Percentiles rank a stretch among this genome's conserved stretches.
phyloP scores from a whole-genome alignment of 2,329 filamentous ascomycete genomes.

The Alternaria consortialis region DNA sequence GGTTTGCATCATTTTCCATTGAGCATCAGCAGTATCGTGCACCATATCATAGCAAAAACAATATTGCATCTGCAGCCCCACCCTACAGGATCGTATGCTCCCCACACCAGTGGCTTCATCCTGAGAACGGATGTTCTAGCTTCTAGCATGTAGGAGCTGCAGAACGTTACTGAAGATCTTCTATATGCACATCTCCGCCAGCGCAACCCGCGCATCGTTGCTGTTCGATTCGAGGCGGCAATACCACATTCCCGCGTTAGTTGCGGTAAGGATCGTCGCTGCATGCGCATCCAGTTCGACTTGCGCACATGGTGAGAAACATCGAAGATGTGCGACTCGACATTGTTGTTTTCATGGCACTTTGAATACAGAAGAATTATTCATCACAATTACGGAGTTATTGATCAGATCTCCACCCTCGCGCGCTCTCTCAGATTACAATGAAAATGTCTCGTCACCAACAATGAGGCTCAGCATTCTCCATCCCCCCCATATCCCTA shows the following conservation, averaged over 20 bases:
- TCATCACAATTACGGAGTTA: not conserved
- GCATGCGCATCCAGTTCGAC: not conserved
- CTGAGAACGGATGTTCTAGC: slow-evolving; percentile 1
- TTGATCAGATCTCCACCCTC: slow-evolving; percentile 3
- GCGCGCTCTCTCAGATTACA: not conserved
- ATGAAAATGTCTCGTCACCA: not conserved
- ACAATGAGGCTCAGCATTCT: not conserved
- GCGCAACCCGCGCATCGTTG: not conserved
- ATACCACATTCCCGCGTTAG: not conserved
- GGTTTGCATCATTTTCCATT: not conserved
- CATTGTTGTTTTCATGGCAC: not conserved
- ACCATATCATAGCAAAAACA: not conserved
- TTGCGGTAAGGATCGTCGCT: not conserved
- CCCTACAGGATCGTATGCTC: not conserved
- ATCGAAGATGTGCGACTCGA: not conserved
- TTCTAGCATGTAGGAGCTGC: not conserved
- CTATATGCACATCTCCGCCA: not conserved
- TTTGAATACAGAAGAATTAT: not conserved
- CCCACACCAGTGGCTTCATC: not conserved
- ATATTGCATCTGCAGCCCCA: slow-evolving; percentile 4
- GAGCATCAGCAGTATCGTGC: not conserved
- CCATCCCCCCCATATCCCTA: not conserved
- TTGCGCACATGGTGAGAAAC: not conserved
- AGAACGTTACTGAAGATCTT: not conserved
- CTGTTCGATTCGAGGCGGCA: not conserved